A percentile compares a stretch with the other conserved stretches of the same genome.
These are phyloP conservation scores for Theobroma grandiflorum DNA, from an alignment of 441 rosid genomes.

Conservation along the genomic window DNA sequence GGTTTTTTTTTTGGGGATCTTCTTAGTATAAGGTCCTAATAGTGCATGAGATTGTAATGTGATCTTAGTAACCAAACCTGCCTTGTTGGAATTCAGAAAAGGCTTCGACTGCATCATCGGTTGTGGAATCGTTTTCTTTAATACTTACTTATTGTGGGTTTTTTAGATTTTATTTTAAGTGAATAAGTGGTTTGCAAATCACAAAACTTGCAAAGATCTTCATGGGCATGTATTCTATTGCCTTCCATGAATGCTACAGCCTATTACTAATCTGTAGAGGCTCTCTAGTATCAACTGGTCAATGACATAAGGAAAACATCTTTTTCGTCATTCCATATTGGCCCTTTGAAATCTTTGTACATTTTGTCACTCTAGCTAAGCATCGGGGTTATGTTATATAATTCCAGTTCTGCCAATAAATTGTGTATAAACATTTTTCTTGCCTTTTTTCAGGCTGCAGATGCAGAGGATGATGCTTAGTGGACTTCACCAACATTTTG, in stretches of 20 bases:
- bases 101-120: too few relatives aligned
- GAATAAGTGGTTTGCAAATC: too few relatives aligned
- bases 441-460: neutral
- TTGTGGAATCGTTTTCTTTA: too few relatives aligned
- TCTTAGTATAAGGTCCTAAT: too few relatives aligned
- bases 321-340: neutral
- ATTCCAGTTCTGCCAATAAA: neutral
- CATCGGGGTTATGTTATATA: neutral
- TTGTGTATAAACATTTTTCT: neutral
- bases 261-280: neutral
- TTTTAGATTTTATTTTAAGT: too few relatives aligned
- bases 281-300: neutral
- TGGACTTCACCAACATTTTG: neutral
- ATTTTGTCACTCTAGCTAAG: neutral
- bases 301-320: neutral
- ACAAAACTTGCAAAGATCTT: neutral
- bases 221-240: neutral
- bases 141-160: too few relatives aligned
- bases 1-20: too few relatives aligned
- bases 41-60: too few relatives aligned
- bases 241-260: neutral
- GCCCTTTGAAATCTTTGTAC: constrained; percentile 1
- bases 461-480: constrained; percentile 2
- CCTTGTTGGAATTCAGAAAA: too few relatives aligned
- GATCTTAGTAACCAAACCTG: too few relatives aligned